Percentiles rank a stretch among this genome's conserved stretches.
Evolutionary conservation across 2,329 filamentous ascomycete species (phyloP).

Genomic region (Botrytis deweyae): DNA sequence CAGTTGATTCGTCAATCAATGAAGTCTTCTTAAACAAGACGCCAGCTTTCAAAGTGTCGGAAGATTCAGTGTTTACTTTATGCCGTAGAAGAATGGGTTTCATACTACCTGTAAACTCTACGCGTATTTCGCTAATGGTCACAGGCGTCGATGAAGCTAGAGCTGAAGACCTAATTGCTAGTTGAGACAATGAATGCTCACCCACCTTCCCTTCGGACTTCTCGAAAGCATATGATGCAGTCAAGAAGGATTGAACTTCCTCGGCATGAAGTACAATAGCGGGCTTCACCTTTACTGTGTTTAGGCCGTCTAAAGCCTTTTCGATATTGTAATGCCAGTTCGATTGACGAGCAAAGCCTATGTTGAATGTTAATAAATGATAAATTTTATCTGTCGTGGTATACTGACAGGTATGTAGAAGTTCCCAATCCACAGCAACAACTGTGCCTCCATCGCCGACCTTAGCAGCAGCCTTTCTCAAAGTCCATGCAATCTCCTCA

Average conservation of each 20-base stretch:
- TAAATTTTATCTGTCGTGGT: not conserved
- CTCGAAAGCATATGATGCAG: slow-evolving; percentile 57
- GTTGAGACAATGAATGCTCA: slow-evolving; percentile 56
- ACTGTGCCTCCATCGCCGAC: slow-evolving; percentile 55
- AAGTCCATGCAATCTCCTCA: slow-evolving; percentile 61
- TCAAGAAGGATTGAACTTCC: slow-evolving; percentile 53
- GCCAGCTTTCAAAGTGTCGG: not conserved
- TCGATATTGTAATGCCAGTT: slow-evolving; percentile 63
- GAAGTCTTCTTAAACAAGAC: slow-evolving; percentile 28
- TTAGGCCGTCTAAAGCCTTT: slow-evolving; percentile 54
- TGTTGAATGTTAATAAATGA: slow-evolving; percentile 28
- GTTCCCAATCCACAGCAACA: slow-evolving; percentile 64
- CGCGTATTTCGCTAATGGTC: slow-evolving; percentile 50
- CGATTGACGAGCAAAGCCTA: slow-evolving; percentile 54
- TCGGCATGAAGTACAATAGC: slow-evolving; percentile 52
- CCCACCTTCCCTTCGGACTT: slow-evolving; percentile 60
- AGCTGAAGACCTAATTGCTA: slow-evolving; percentile 57
- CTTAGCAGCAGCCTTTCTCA: slow-evolving; percentile 56
- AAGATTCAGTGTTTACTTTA: slow-evolving; percentile 18
- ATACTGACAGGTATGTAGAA: slow-evolving; percentile 58
- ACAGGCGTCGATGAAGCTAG: slow-evolving; percentile 53
- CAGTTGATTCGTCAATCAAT: slow-evolving; percentile 28
- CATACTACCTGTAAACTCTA: slow-evolving; percentile 58
- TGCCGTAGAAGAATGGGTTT: slow-evolving; percentile 52
- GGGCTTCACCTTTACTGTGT: slow-evolving; percentile 46